phyloP scores from a whole-genome alignment of 2,329 filamentous ascomycete genomes.

The Chalara sp. region DNA sequence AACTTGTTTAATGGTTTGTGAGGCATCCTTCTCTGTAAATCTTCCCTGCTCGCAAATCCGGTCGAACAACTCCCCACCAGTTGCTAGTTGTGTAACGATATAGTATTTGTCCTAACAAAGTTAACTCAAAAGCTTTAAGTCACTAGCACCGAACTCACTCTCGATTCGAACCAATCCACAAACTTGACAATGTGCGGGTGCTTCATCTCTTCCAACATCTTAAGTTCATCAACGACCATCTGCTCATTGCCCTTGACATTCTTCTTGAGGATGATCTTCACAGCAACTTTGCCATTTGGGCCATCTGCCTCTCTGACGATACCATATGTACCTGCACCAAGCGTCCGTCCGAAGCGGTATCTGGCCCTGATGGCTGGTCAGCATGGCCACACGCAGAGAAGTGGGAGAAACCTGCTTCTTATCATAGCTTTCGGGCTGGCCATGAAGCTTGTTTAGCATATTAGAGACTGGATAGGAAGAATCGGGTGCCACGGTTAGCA shows the following conservation, averaged over 20 bases:
- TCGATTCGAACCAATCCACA: slow-evolving; percentile 98
- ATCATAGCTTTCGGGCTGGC: slow-evolving; percentile 96
- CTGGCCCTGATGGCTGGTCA: slow-evolving; percentile 51
- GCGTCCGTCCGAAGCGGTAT: slow-evolving; percentile 87
- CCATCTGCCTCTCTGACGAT: slow-evolving; percentile 94
- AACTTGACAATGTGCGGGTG: slow-evolving; percentile 97
- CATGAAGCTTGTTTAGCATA: slow-evolving; percentile 93
- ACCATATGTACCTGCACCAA: slow-evolving; percentile 96
- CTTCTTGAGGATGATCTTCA: slow-evolving; percentile 99
- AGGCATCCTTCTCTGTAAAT: slow-evolving; percentile 92
- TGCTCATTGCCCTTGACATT: slow-evolving; percentile 97
- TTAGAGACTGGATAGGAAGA: slow-evolving; percentile 55
- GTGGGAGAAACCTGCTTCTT: slow-evolving; percentile 65
- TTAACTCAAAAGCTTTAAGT: background rate
- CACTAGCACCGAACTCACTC: slow-evolving; percentile 46
- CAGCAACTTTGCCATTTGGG: slow-evolving; percentile 76
- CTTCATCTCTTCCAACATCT: slow-evolving; percentile 83
- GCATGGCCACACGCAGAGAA: background rate
- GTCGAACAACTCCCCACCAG: slow-evolving; percentile 93
- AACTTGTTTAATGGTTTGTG: slow-evolving; percentile 90
- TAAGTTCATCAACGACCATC: slow-evolving; percentile 97
- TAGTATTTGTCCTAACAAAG: slow-evolving; percentile 88
- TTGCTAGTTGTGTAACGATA: slow-evolving; percentile 94
- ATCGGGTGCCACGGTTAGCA: too few relatives aligned
- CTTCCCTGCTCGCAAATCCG: slow-evolving; percentile 96